A percentile compares a stretch with the other conserved stretches of the same genome.
phyloP scores from a whole-genome alignment of 2,329 filamentous ascomycete species.

The Fusarium tjaetaba region DNA sequence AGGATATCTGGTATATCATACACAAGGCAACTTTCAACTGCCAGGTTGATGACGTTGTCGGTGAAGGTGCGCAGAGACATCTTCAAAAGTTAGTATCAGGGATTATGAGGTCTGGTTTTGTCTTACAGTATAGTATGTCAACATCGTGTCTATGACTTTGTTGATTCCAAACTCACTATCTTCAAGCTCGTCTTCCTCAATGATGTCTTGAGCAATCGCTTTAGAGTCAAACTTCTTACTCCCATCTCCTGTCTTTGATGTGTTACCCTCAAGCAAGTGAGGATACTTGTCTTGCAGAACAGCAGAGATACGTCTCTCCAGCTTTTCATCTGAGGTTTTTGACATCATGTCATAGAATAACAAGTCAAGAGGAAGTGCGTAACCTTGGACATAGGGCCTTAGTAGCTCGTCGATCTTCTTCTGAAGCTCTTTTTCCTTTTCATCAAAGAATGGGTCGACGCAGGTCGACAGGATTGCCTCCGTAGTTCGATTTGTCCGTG shows the following conservation, averaged over 20 bases:
- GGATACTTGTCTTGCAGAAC: neutral
- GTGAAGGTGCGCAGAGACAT: conserved; percentile 56
- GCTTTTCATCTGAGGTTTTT: neutral
- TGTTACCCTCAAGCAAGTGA: neutral
- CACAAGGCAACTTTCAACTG: conserved; percentile 58
- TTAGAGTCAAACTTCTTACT: neutral
- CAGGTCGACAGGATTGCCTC: conserved; percentile 38
- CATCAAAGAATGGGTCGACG: conserved; percentile 48
- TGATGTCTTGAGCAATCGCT: neutral
- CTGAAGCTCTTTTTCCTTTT: conserved; percentile 38
- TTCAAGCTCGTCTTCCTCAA: neutral
- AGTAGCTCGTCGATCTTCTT: conserved; percentile 54
- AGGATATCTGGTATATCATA: neutral
- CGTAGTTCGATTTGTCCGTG: conserved; percentile 25
- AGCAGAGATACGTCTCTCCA: neutral
- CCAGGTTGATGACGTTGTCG: conserved; percentile 60
- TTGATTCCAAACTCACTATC: conserved; percentile 49
- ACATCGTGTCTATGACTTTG: conserved; percentile 56
- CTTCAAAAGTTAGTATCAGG: conserved; percentile 34
- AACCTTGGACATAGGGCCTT: conserved; percentile 48
- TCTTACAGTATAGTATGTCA: conserved; percentile 56
- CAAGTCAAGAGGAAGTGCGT: conserved; percentile 40
- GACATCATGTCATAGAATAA: conserved; percentile 43
- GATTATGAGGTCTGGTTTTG: rapidly evolving
- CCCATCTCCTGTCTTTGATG: neutral